Percentiles rank a stretch among this genome's conserved stretches.
These are phyloP conservation scores for Fraxinus velutina DNA, from an alignment of 305 asterid species.

Conservation along the genomic window DNA sequence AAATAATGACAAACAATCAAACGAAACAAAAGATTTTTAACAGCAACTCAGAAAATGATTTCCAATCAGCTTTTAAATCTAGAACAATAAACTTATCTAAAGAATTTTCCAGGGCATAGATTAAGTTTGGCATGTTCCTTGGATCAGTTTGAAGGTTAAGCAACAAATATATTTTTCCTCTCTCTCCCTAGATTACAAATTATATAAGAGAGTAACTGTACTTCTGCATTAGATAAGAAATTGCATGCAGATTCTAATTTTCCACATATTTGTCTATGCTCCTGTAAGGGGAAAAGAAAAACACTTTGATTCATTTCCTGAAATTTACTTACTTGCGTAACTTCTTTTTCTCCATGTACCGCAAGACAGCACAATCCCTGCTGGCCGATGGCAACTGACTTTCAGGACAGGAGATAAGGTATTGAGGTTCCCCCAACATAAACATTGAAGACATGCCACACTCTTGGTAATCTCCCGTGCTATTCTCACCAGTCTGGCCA, in stretches of 20 bases:
- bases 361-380: slow-evolving; percentile 67
- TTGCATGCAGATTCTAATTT: background rate
- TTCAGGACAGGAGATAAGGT: slow-evolving; percentile 39
- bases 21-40: background rate
- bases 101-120: background rate
- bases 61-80: background rate
- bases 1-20: background rate
- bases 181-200: background rate
- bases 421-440: slow-evolving; percentile 50
- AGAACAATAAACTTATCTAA: background rate
- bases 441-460: slow-evolving; percentile 50
- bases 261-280: background rate
- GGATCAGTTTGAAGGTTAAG: background rate
- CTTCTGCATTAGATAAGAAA: background rate
- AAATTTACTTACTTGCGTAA: slow-evolving; percentile 56
- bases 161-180: background rate
- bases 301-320: slow-evolving; percentile 1
- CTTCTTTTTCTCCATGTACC: slow-evolving; percentile 83
- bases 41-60: background rate
- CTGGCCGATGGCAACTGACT: slow-evolving; percentile 45
- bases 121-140: background rate
- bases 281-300: background rate
- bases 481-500: slow-evolving; percentile 31
- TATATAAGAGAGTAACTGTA: background rate
- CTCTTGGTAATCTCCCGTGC: slow-evolving; percentile 38